These are phyloP conservation scores for Stramenopiles sp. DNA, from an alignment of 352 stramenopile species.

Conservation along the genomic window DNA sequence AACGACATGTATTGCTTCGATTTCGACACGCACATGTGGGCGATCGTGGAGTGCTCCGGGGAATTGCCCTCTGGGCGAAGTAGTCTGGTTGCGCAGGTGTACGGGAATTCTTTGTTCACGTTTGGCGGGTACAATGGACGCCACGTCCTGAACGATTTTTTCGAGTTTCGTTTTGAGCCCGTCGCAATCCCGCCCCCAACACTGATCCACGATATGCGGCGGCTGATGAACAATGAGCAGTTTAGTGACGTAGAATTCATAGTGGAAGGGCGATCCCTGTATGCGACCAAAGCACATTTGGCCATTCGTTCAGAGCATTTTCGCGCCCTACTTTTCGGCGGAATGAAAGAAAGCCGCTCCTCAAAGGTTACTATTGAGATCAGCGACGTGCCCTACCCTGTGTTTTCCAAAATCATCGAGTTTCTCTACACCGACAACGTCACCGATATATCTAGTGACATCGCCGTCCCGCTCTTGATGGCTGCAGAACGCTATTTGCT, in stretches of 20 bases:
- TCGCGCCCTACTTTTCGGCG: conserved; percentile 40
- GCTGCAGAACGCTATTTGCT: conserved; percentile 80
- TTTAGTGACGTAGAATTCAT: conserved; percentile 65
- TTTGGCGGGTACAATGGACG: conserved; percentile 43
- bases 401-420: conserved; percentile 81
- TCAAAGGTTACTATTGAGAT: conserved; percentile 28
- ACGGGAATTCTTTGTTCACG: conserved; percentile 41
- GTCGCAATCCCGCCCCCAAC: conserved; percentile 45
- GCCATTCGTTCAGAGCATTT: conserved; percentile 82
- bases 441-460: conserved; percentile 59
- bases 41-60: conserved; percentile 23
- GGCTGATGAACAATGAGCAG: conserved; percentile 67
- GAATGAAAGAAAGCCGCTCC: conserved; percentile 34
- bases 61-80: conserved; percentile 35
- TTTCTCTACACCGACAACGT: conserved; percentile 92
- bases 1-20: conserved; percentile 28
- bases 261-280: conserved; percentile 50
- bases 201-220: conserved; percentile 59
- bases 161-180: conserved; percentile 46
- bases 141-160: conserved; percentile 52
- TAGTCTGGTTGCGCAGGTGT: conserved; percentile 41
- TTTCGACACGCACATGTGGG: conserved; percentile 24
- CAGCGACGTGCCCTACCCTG: conserved; percentile 55
- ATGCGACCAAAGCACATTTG: conserved; percentile 67
- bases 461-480: conserved; percentile 79